Evolutionary conservation across 1,284 basidiomycete species (phyloP), one percentile per base, ranked within the genome.

Genomic region (Anthracocystis panici-leucophaei): DNA sequence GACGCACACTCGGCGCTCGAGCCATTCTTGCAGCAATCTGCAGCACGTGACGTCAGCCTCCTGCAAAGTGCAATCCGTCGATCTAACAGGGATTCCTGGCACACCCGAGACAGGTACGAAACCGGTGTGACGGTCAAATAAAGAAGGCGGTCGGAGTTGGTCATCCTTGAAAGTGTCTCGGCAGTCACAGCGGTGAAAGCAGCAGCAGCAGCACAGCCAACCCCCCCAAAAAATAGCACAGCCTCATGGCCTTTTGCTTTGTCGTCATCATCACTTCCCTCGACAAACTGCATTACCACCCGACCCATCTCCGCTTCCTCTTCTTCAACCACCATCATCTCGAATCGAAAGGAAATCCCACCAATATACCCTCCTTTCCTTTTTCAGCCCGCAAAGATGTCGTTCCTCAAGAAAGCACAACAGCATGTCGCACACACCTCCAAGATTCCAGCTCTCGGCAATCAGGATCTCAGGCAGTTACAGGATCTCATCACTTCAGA

Each of bases 401-500:
- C 80, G 41, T 70, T 84, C 54, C 71, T 84, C 52, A 72, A 64
- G 27, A 84, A 81, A 56, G 82, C 80, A 29, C 80, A 84, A 61
- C 78, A 82, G 52, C 62, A 74, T 14, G 89, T 94, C 81, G 93
- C 93, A 2, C 93, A 94, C 84, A 94, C 93, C 80, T 90, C 92
- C 1, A 93, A 91, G 3, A 63, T 83, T 27, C 88, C 90, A 0
- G 86, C 95, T 4, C 90, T 88, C 12, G 93, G 92, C 0, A 95
- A 94, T 84, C 91, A 91, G 80, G 94, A 96, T 84, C 86, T 95
- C 16, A 88, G 91, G 33, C 89, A 90, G 0, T 87, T 97, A 5
- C 94, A 97, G 84, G 93, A 95, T 80, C 88, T 96, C 72, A 97
- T 97, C 71, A 91, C 90, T 2, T 89, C 92, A 0, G 95, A 97